Base-by-base conservation (phyloP, 2,329 filamentous ascomycete species). In the Raffaelea arxii region DNA sequence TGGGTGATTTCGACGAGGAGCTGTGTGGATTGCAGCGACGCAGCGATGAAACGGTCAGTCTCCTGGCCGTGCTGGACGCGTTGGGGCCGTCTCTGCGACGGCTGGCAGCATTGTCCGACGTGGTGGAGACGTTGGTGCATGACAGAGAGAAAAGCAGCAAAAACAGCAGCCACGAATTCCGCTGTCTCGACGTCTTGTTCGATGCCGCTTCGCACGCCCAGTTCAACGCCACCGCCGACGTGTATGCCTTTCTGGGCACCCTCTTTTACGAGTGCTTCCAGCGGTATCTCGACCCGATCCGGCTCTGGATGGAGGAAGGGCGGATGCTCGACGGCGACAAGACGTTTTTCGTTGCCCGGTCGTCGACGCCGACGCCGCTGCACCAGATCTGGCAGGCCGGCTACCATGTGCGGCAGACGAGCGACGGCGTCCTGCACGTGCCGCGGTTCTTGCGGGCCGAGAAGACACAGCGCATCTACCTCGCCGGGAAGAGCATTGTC, bases 401-500 rank as follows among this genome's bases (percentile, higher is more conserved):
- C 55, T 96, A 82, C 61, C 70, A 74, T 21, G 67, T 96, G 14
- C 77, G 82, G 23, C 70, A 67, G 12, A 78, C 80, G 1, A 62
- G 72, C 3, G 69, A 78, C 37, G 79, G 81, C 16, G 65, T 66
- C 2, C 62, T 89, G 1, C 79, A 84, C 55, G 81, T 83, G 0
- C 90, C 91, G 0, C 72, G 67, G 3, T 96, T 95, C 53, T 70
- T 96, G 4, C 77, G 81, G 35, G 74, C 82, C 3, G 77, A 82
- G 2, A 79, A 78, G 1, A 66, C 70, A 22, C n/a, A n/a, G n/a
- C 84, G 81, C 51, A 87, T 96, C 32, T 91, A 95, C 56, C 88
- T 82, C 1, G 82, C 87, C 2, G 91, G 91, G 0, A 96, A 96
- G 63, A 94, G 84, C 55, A 82, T 92, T 46, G 78, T 92, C 1